phyloP scores from a whole-genome alignment of 2,329 filamentous ascomycete species.

The Aspergillus quadrilineatus region DNA sequence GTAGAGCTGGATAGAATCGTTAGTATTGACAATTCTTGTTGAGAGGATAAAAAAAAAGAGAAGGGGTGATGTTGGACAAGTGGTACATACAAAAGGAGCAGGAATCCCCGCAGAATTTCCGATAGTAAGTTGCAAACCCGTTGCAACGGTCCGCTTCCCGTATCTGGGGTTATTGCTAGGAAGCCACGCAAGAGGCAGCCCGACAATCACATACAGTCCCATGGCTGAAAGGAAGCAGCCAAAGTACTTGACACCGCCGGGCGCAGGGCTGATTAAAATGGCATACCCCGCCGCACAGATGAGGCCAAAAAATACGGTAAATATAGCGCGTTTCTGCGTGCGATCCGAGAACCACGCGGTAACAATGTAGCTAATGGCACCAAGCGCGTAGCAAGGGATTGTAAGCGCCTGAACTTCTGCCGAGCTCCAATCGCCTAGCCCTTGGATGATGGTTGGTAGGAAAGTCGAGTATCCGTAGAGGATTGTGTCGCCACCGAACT shows the following conservation, averaged over 20 bases:
- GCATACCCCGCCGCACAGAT: conserved; percentile 7
- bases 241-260: conserved; percentile 12
- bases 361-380: conserved; percentile 11
- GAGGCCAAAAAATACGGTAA: conserved; percentile 3
- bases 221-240: conserved; percentile 12
- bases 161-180: conserved; percentile 13
- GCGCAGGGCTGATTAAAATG: conserved; percentile 2
- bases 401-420: conserved; percentile 11
- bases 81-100: conserved; percentile 8
- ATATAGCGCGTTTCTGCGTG: conserved; percentile 5
- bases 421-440: conserved; percentile 6
- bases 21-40: too few relatives aligned
- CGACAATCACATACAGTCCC: conserved; percentile 13
- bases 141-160: conserved; percentile 11
- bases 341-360: conserved; percentile 11
- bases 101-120: conserved; percentile 12
- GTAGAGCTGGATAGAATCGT: conserved; percentile 7
- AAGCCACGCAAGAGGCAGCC: conserved; percentile 10
- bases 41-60: too few relatives aligned
- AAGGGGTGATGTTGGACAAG: too few relatives aligned
- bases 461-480: conserved; percentile 12
- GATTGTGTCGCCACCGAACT: conserved; percentile 11
- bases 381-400: conserved; percentile 12
- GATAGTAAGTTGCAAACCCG: conserved; percentile 10
- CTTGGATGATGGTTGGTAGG: conserved; percentile 12